Base-by-base conservation (phyloP, 2,329 filamentous ascomycete species). In the Ceratocystis albifundus region DNA sequence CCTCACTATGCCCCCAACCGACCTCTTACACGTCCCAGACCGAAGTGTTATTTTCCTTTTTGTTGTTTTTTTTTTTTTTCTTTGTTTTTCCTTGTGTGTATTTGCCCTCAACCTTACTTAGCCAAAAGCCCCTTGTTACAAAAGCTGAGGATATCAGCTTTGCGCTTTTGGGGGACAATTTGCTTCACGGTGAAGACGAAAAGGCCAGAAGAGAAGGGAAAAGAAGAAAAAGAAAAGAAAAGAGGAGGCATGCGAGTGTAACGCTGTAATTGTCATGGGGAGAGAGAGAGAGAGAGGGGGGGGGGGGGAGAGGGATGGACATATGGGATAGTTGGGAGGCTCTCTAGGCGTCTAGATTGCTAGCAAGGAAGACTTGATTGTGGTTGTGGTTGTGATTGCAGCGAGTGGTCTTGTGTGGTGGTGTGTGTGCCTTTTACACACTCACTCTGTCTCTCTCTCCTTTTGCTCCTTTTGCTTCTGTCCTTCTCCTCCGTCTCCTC, bases 91-190 rank as follows among this genome's bases (percentile, higher is more conserved):
- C 36, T 41, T 57, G 15, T 30, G 15, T 30, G 10, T 57, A n/a
- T 17, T 57, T 25, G 12, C 28, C 12, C 22, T 57, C 25, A 5
- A 4, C 4, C 53, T 15, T n/a, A 41, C 36, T 30, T 53, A 25
- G 20, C 48, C 48, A 53, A 53, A 57, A 12, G 25, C 53, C 53
- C 53, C 25, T 57, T 57, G 28, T 32, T 57, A 32, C 53, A n/a
- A 6, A 32, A 32, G 28, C 53, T 20, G 53, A 57, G 25, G 53
- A 32, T 30, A 57, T 57, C 53, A 57, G 53, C 53, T 57, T 41
- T 32, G 53, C 10, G 30, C 30, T 57, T 57, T 32, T 41, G 15
- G 12, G 12, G 10, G 22, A 30, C 8, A 17, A 7, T 32, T 17
- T 22, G 53, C 28, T 32, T 57, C 15, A 32, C 32, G 8, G 5